Evolutionary conservation across 305 asterid genomes (phyloP), one percentile per base, ranked within the genome.

Genomic region (Fraxinus floribunda): DNA sequence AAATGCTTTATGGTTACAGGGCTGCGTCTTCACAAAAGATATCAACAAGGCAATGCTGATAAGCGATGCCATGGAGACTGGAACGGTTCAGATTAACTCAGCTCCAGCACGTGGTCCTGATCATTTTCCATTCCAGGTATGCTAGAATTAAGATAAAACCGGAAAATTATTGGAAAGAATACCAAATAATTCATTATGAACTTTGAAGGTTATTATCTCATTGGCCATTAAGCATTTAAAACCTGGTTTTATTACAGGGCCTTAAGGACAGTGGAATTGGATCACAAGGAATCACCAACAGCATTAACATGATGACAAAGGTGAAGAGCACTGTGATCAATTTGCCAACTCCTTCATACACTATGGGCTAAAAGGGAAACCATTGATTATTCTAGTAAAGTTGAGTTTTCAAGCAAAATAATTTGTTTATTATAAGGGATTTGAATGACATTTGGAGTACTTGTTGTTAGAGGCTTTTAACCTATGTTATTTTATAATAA

Each of bases 31-130:
- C 85, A 95, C 98, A 1, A 95, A 90, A 83, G 97, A 95, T 76
- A 94, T 95, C 91, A 94, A 93, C 79, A 95, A 91, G 90, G 99
- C 99, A 52, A 92, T 95, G 81, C 32, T 95, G 87, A 95, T 94
- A 24, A 91, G 99, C 57, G 98, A 94, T 55, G 99, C 99, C 15
- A 95, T 95, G 99, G 99, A 95, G 86, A 87, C 93, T 0, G 98
- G 99, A 57, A 94, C 98, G 0, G 94, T 95, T 77, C 98, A 94
- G 91, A 94, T 95, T 81, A 95, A 95, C 90, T 94, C 98, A 0
- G 97, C 99, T 35, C 99, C 99, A 0, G 98, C 99, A 55, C 96
- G 98, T 18, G 99, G 99, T 2, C 99, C 99, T 0, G 99, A 95
- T 62, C 99, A 95, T 90, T 95, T 95, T 13, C 99, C 99, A 1